phyloP scores from a whole-genome alignment of 1,284 basidiomycete species.

The Golubevia pallescens region DNA sequence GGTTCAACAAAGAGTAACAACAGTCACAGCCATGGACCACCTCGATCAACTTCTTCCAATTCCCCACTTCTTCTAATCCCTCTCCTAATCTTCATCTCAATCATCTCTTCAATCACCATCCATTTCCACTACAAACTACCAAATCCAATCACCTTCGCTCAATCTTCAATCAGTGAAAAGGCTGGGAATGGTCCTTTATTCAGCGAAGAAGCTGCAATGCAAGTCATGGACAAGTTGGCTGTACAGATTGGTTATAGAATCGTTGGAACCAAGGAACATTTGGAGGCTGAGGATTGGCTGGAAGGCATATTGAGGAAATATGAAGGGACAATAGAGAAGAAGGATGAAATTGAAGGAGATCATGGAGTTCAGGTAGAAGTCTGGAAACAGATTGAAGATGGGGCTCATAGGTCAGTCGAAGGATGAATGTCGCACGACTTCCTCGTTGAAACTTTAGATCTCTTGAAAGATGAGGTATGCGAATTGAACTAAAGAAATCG shows the following conservation, averaged over 20 bases:
- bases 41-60: too few species aligned
- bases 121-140: conserved; percentile 55
- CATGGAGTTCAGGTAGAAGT: conserved; percentile 52
- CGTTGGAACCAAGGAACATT: conserved; percentile 57
- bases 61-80: too few species aligned
- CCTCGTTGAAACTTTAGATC: not conserved
- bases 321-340: conserved; percentile 17
- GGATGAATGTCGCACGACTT: not conserved
- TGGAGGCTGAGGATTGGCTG: conserved; percentile 58
- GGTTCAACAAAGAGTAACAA: too few species aligned
- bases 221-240: conserved; percentile 49
- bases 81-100: not conserved
- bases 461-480: too few species aligned
- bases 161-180: conserved; percentile 18
- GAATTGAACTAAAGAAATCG: not conserved
- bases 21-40: too few species aligned
- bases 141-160: conserved; percentile 16
- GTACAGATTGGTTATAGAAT: conserved; percentile 59
- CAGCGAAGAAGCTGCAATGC: conserved; percentile 46
- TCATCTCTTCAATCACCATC: conserved; percentile 17
- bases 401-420: not conserved
- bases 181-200: conserved; percentile 22
- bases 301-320: conserved; percentile 32
- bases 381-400: conserved; percentile 47
- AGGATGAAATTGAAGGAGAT: conserved; percentile 6